These are phyloP conservation scores for Hemileia vastatrix DNA, from an alignment of 1,284 basidiomycete species.

Conservation along the genomic window DNA sequence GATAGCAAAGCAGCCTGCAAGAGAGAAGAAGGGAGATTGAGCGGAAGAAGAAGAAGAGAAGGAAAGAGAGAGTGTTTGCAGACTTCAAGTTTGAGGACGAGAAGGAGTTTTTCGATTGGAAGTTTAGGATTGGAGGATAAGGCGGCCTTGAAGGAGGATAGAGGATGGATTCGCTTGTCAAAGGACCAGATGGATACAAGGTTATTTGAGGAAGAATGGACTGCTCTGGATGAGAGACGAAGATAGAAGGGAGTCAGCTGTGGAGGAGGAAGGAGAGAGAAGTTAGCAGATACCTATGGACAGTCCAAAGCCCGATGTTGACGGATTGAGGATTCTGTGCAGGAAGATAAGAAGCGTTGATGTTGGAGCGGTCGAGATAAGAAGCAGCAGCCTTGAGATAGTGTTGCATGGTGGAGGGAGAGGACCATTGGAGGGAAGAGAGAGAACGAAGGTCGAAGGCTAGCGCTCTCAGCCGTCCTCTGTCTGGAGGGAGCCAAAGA, in stretches of 20 bases:
- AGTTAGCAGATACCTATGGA: slow-evolving; percentile 8
- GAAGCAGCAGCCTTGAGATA: slow-evolving; percentile 23
- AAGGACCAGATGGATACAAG: slow-evolving; percentile 19
- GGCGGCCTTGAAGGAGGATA: not conserved
- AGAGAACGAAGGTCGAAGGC: too few species aligned
- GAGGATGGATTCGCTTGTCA: slow-evolving; percentile 15
- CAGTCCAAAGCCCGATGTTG: slow-evolving; percentile 14
- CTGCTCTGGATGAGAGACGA: slow-evolving; percentile 2
- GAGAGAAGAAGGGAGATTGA: not conserved
- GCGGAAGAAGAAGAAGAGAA: not conserved
- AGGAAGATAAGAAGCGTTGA: slow-evolving; percentile 12
- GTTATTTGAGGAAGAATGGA: slow-evolving; percentile 14
- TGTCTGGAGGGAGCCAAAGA: too few species aligned
- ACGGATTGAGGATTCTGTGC: slow-evolving; percentile 1
- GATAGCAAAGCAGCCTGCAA: slow-evolving; percentile 71
- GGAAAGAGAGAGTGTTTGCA: not conserved
- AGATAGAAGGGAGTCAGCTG: not conserved
- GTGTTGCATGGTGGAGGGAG: too few species aligned
- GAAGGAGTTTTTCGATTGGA: slow-evolving; percentile 11
- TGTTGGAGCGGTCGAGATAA: slow-evolving; percentile 20
- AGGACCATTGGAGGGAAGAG: too few species aligned
- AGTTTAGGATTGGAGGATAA: slow-evolving; percentile 2
- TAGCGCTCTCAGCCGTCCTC: too few species aligned
- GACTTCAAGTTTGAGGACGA: slow-evolving; percentile 19
- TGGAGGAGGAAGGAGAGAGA: not conserved